Percentiles rank a stretch among this genome's conserved stretches.
Evolutionary conservation across 2,329 filamentous ascomycete species (phyloP).

Genomic region (Penicillium sp.): DNA sequence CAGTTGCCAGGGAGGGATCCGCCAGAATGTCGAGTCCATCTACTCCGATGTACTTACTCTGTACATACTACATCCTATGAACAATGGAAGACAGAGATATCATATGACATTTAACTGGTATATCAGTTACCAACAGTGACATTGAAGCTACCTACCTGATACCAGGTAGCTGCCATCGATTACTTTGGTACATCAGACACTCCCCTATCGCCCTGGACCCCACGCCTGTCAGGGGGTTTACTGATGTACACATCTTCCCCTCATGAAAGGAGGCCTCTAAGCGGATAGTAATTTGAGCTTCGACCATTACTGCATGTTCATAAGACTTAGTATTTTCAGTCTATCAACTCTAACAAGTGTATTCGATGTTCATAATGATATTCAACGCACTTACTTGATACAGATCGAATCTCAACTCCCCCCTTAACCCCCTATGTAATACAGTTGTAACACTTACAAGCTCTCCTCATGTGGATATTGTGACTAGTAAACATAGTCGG

Average conservation of each 20-base stretch:
- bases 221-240: conserved; percentile 5
- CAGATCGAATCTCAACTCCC: not conserved
- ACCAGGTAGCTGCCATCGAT: not conserved
- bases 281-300: no score
- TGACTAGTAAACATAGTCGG: conserved; percentile 11
- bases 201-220: not conserved
- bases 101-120: no score
- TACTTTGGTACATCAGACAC: not conserved
- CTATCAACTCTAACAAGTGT: no score
- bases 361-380: no score
- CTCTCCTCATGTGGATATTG: conserved; percentile 9
- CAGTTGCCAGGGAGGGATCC: conserved; percentile 12
- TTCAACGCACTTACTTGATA: not conserved
- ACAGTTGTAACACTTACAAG: conserved; percentile 9
- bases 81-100: no score
- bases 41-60: no score
- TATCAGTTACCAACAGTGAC: no score
- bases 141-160: no score
- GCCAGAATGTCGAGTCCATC: conserved; percentile 5
- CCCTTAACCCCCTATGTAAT: conserved; percentile 8
- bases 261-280: not conserved
- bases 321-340: no score
- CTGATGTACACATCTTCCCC: not conserved
- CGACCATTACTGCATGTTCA: no score
- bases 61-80: no score